phyloP scores from a whole-genome alignment of 371 early-diverging fungal species.

The Mortierella sp. region DNA sequence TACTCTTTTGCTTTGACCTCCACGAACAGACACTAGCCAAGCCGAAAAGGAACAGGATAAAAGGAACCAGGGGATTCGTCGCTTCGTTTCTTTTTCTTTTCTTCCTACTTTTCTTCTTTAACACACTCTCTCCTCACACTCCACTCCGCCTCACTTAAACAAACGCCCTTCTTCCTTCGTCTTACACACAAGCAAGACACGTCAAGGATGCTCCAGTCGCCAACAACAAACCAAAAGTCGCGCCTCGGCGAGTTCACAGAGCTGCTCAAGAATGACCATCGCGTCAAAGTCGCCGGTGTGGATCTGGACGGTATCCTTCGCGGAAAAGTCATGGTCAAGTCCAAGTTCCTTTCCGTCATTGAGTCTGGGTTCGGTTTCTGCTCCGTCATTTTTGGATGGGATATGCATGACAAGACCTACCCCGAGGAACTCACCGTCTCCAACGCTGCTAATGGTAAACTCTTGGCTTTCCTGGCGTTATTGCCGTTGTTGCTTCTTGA shows the following conservation, averaged over 20 bases:
- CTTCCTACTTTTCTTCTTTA: neutral
- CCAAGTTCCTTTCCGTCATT: slow-evolving; percentile 74
- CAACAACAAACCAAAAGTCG: slow-evolving; percentile 3
- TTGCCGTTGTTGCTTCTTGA: slow-evolving; percentile 16
- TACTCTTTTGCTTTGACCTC: slow-evolving; percentile 5
- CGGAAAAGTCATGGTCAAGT: slow-evolving; percentile 80
- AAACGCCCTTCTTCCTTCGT: neutral
- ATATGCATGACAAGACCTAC: slow-evolving; percentile 75
- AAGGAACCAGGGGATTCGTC: slow-evolving; percentile 4
- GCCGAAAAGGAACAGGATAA: neutral
- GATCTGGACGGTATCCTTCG: slow-evolving; percentile 86
- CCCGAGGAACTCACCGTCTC: slow-evolving; percentile 48
- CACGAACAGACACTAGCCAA: neutral
- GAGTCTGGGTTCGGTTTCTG: slow-evolving; percentile 88
- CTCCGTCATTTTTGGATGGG: slow-evolving; percentile 88
- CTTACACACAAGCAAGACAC: neutral
- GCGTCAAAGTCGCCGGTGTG: slow-evolving; percentile 73
- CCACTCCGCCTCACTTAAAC: neutral
- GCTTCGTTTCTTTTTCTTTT: neutral
- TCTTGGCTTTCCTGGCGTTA: neutral
- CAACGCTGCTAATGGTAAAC: slow-evolving; percentile 53
- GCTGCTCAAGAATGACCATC: slow-evolving; percentile 60
- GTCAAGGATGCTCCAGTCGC: neutral
- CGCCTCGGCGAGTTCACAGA: slow-evolving; percentile 21
- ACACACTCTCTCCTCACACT: neutral